Conservation (phyloP, 1,284 basidiomycete species). For the Austropuccinia psidii region DNA sequence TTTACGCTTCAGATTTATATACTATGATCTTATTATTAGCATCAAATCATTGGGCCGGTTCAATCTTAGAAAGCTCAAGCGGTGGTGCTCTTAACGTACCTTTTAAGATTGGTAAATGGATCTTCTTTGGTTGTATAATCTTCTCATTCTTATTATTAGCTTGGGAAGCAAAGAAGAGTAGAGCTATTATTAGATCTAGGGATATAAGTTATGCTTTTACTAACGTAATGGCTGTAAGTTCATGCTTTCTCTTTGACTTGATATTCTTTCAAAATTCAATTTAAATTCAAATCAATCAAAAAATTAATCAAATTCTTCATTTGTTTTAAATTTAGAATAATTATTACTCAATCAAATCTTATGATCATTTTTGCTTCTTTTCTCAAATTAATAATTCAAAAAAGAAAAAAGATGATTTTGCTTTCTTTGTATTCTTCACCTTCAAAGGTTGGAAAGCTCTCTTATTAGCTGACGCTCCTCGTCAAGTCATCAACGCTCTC, state of each 20-base stretch:
- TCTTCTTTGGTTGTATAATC: slow-evolving; percentile 96
- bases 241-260: not conserved
- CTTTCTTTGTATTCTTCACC: slow-evolving; percentile 98
- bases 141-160: slow-evolving; percentile 87
- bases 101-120: slow-evolving; percentile 78
- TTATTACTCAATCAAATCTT: slow-evolving; percentile 59
- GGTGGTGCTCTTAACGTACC: slow-evolving; percentile 69
- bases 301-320: not conserved
- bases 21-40: slow-evolving; percentile 92
- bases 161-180: slow-evolving; percentile 84
- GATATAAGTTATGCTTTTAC: slow-evolving; percentile 97
- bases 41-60: slow-evolving; percentile 80
- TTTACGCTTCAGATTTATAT: slow-evolving; percentile 96
- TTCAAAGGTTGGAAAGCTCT: slow-evolving; percentile 99
- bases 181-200: slow-evolving; percentile 83
- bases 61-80: slow-evolving; percentile 70
- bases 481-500: slow-evolving; percentile 91
- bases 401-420: slow-evolving; percentile 92
- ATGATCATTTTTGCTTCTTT: slow-evolving; percentile 97
- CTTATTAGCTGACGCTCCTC: slow-evolving; percentile 88
- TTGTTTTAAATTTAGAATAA: slow-evolving; percentile 30
- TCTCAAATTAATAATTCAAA: slow-evolving; percentile 91
- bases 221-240: slow-evolving; percentile 70
- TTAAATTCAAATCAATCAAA: not conserved
- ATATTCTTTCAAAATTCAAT: not conserved